A percentile compares a stretch with the other conserved stretches of the same genome.
These are phyloP conservation scores for Barnettozyma vustinii DNA, from an alignment of 805 yeast species.

Conservation along the genomic window DNA sequence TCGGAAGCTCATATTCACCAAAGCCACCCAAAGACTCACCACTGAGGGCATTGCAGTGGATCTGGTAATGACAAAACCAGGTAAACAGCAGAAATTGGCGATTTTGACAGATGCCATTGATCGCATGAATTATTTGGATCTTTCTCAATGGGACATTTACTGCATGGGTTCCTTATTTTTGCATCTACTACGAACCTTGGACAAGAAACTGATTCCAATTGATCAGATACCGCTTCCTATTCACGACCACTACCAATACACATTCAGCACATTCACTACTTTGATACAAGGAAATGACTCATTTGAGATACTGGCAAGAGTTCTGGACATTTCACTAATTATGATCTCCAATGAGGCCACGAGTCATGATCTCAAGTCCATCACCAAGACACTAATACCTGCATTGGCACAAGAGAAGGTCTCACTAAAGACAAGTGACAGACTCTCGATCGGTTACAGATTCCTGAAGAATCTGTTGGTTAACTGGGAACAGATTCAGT, in stretches of 20 bases:
- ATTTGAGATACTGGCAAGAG: slow-evolving; percentile 31
- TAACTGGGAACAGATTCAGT: slow-evolving; percentile 35
- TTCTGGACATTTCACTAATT: slow-evolving; percentile 35
- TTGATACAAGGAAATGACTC: slow-evolving; percentile 27
- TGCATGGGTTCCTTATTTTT: slow-evolving; percentile 37
- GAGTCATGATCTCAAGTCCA: slow-evolving; percentile 32
- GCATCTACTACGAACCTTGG: slow-evolving; percentile 45
- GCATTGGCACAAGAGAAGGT: slow-evolving; percentile 49
- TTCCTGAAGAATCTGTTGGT: slow-evolving; percentile 48
- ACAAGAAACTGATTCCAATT: slow-evolving; percentile 49
- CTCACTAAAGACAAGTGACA: slow-evolving; percentile 39
- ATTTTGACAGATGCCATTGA: slow-evolving; percentile 45
- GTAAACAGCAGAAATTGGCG: slow-evolving; percentile 40
- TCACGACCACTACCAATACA: slow-evolving; percentile 41
- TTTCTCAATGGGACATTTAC: slow-evolving; percentile 59
- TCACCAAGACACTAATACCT: slow-evolving; percentile 29
- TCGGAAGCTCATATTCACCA: slow-evolving; percentile 40
- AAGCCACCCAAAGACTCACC: slow-evolving; percentile 43
- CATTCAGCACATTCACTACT: slow-evolving; percentile 30
- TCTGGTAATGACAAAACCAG: slow-evolving; percentile 51
- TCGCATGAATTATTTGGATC: slow-evolving; percentile 51
- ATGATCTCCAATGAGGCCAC: slow-evolving; percentile 39
- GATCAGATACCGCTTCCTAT: slow-evolving; percentile 48
- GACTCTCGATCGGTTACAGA: slow-evolving; percentile 45
- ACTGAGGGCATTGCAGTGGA: slow-evolving; percentile 35